Evolutionary conservation across 73 alveolate species (phyloP).

Genomic region (Uronychia binucleata): DNA sequence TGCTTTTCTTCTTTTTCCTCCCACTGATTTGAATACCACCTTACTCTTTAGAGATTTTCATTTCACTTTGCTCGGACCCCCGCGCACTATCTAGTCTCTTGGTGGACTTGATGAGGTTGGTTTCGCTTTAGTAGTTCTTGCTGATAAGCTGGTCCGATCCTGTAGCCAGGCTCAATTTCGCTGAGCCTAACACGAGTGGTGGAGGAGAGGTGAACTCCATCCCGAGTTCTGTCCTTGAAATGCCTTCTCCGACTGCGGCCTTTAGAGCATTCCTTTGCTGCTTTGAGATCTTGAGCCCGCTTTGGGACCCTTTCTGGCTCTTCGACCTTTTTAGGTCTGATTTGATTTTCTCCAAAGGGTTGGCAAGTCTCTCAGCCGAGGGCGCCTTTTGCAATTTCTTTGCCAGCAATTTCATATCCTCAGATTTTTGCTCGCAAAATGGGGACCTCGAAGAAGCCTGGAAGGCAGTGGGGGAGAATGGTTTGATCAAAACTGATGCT

Average conservation of each 20-base stretch:
- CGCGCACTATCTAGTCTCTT: neutral
- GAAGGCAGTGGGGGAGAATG: neutral
- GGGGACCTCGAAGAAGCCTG: neutral
- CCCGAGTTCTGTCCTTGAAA: neutral
- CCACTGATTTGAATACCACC: neutral
- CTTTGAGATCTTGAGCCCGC: neutral
- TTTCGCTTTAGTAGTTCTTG: neutral
- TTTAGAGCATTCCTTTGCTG: neutral
- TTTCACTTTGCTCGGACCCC: neutral
- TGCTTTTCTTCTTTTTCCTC: neutral
- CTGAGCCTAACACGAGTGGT: too few species aligned
- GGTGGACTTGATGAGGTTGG: neutral
- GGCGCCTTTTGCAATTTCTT: neutral
- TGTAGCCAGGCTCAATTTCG: too few species aligned
- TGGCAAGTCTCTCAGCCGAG: neutral
- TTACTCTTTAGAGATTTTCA: neutral
- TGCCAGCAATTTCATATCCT: neutral
- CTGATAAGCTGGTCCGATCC: too few species aligned
- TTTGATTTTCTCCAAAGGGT: neutral
- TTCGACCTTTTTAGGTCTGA: neutral
- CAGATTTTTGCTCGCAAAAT: neutral
- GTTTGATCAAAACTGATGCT: too few species aligned
- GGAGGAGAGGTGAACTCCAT: neutral
- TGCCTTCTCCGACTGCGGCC: neutral
- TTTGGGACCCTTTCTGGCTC: neutral